Evolutionary conservation across 768 basidiomycete genomes (phyloP).

Genomic region (Rubroboletus pulcherrimus): DNA sequence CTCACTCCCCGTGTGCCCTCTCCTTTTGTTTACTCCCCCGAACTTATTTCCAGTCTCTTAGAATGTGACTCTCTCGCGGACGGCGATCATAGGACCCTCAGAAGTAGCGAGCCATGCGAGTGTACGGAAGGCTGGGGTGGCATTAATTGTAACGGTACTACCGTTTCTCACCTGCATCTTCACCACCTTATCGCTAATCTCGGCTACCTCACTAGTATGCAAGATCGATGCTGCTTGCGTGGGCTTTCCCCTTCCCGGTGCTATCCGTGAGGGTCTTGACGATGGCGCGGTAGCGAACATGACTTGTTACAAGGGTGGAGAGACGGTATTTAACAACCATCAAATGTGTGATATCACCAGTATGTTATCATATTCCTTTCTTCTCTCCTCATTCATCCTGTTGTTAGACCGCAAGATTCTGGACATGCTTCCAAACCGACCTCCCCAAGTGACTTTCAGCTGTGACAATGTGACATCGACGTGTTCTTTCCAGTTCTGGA

Average conservation of each 20-base stretch:
- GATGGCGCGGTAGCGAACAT: constrained; percentile 55
- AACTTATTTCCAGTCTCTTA: constrained; percentile 28
- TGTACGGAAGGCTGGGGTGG: constrained; percentile 96
- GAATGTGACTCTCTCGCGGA: constrained; percentile 95
- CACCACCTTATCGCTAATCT: background rate
- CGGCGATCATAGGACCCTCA: constrained; percentile 76
- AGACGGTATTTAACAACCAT: constrained; percentile 91
- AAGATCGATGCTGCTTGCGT: constrained; percentile 75
- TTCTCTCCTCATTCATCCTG: background rate
- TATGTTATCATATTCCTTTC: constrained; percentile 37
- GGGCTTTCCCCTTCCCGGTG: constrained; percentile 65
- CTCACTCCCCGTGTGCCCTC: constrained; percentile 74
- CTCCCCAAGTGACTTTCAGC: constrained; percentile 95
- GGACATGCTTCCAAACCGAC: constrained; percentile 83
- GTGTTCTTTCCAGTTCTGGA: constrained; percentile 99
- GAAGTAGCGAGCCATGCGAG: constrained; percentile 74
- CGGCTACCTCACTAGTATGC: constrained; percentile 60
- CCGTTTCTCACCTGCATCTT: background rate
- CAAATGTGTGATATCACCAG: constrained; percentile 99
- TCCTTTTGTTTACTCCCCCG: background rate
- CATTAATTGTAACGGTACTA: constrained; percentile 93
- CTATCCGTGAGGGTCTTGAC: constrained; percentile 35
- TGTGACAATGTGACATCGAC: constrained; percentile 62
- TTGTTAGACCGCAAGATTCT: constrained; percentile 85
- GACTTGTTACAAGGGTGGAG: constrained; percentile 92